Base-by-base conservation (phyloP, 805 yeast species). In the Teunomyces aglyptinius region DNA sequence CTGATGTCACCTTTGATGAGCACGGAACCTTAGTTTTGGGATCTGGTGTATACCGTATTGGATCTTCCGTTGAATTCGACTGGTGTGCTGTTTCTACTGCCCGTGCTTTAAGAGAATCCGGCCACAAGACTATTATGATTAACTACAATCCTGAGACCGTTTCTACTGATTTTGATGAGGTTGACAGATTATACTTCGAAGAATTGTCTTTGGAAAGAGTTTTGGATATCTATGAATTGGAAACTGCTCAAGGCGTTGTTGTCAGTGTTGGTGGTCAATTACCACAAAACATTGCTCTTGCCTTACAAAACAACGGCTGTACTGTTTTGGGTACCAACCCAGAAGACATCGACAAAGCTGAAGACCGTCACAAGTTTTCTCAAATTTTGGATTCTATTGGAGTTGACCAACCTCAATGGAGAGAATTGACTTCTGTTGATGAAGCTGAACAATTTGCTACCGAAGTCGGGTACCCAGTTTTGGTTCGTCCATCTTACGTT, bases 41-140 rank as follows among this genome's bases (percentile, higher is more conserved):
- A 45, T 90, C 97, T n/a, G 98, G 99, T 76, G 99, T 94, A 43
- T 92, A 92, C 81, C 83, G 99, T 71, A 92, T 92, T 67, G 99
- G 99, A 49, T 91, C 97, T 1, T 90, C 97, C 27, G 99, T 92
- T 46, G 99, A 94, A 74, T 92, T 92, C 61, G 99, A 92, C 70
- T 92, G 99, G 99, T 92, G 99, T 78, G 99, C 98, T 46, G 99
- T 92, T 53, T 82, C 94, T 53, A 87, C 99, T 48, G 97, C 96
- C 47, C 84, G 97, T 66, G 90, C 97, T 38, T 82, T 92, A 59
- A 83, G 99, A 68, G 86, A 82, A 45, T 76, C 82, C 46, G 96
- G 96, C 53, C 85, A 83, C 67, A 88, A 85, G 71, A 92, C 99
- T 27, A 83, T 92, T 55, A 92, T 92, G 99, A 81, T 92, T 64